A percentile compares a stretch with the other conserved stretches of the same genome.
Evolutionary conservation across 495 filamentous ascomycete species (phyloP).

Genomic region (Corynascus novoguineensis): DNA sequence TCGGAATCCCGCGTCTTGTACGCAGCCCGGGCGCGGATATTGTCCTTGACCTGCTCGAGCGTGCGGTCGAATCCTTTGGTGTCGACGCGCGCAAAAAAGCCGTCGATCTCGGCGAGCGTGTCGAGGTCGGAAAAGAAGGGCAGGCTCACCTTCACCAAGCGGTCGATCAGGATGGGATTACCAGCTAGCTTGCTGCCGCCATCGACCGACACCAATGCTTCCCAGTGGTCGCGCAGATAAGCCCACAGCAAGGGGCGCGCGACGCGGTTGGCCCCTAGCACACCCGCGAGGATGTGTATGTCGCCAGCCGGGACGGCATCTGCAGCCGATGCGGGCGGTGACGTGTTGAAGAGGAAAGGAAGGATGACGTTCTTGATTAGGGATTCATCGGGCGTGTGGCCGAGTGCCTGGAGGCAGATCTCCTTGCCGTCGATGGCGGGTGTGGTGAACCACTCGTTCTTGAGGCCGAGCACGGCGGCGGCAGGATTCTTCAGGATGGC

Average conservation of each 20-base stretch:
- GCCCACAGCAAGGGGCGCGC: conserved; percentile 71
- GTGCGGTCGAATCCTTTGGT: conserved; percentile 74
- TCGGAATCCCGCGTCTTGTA: conserved; percentile 70
- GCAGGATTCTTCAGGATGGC: conserved; percentile 62
- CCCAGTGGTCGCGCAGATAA: conserved; percentile 78
- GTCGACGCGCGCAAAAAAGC: conserved; percentile 79
- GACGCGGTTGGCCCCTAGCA: conserved; percentile 64
- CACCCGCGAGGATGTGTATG: conserved; percentile 69
- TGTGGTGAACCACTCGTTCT: conserved; percentile 74
- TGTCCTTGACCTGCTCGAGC: conserved; percentile 72
- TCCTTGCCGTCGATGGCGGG: conserved; percentile 86
- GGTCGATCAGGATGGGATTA: conserved; percentile 82
- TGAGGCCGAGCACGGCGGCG: conserved; percentile 63
- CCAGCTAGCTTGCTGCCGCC: conserved; percentile 56
- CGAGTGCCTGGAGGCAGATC: conserved; percentile 69
- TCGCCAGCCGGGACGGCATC: conserved; percentile 59
- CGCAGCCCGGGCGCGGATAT: conserved; percentile 66
- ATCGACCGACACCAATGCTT: too few relatives aligned
- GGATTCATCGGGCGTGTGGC: conserved; percentile 61
- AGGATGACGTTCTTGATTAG: conserved; percentile 66
- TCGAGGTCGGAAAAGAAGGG: conserved; percentile 66
- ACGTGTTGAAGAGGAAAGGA: conserved; percentile 75
- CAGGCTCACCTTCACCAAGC: conserved; percentile 72
- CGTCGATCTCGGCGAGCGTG: conserved; percentile 68
- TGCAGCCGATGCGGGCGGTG: conserved; percentile 44